Evolutionary conservation across 2,329 filamentous ascomycete species (phyloP).

Genomic region (Passalora sequoiae): DNA sequence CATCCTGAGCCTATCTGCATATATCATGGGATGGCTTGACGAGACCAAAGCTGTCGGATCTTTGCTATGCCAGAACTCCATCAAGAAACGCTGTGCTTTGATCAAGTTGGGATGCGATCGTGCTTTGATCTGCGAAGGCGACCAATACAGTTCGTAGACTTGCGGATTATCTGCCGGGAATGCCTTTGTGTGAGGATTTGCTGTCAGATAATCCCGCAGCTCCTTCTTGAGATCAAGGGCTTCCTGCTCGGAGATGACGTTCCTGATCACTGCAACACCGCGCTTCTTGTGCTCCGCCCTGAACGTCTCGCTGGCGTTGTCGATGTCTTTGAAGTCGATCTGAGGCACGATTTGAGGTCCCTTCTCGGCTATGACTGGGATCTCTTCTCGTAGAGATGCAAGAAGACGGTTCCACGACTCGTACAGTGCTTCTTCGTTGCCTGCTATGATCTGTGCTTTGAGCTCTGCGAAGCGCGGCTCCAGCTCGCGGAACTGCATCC

Average conservation of each 20-base stretch:
- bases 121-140: slow-evolving; percentile 43
- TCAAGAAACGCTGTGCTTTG: slow-evolving; percentile 44
- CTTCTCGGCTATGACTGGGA: slow-evolving; percentile 40
- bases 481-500: slow-evolving; percentile 42
- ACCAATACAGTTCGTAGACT: slow-evolving; percentile 51
- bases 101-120: slow-evolving; percentile 45
- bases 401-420: slow-evolving; percentile 45
- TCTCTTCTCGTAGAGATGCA: slow-evolving; percentile 40
- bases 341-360: slow-evolving; percentile 43
- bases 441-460: slow-evolving; percentile 42
- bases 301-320: slow-evolving; percentile 51
- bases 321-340: slow-evolving; percentile 45
- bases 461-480: slow-evolving; percentile 43
- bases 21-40: slow-evolving; percentile 44
- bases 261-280: slow-evolving; percentile 45
- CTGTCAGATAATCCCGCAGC: slow-evolving; percentile 41
- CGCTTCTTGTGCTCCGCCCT: slow-evolving; percentile 54
- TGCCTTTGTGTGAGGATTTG: slow-evolving; percentile 45
- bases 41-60: slow-evolving; percentile 42
- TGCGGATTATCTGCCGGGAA: slow-evolving; percentile 47
- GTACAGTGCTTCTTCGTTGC: slow-evolving; percentile 45
- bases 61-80: slow-evolving; percentile 47
- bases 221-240: slow-evolving; percentile 43
- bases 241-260: slow-evolving; percentile 42
- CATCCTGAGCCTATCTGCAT: slow-evolving; percentile 48